Evolutionary conservation across 371 early-diverging fungal genomes (phyloP), one percentile per base, ranked within the genome.

Genomic region (Sporodiniella umbellata): DNA sequence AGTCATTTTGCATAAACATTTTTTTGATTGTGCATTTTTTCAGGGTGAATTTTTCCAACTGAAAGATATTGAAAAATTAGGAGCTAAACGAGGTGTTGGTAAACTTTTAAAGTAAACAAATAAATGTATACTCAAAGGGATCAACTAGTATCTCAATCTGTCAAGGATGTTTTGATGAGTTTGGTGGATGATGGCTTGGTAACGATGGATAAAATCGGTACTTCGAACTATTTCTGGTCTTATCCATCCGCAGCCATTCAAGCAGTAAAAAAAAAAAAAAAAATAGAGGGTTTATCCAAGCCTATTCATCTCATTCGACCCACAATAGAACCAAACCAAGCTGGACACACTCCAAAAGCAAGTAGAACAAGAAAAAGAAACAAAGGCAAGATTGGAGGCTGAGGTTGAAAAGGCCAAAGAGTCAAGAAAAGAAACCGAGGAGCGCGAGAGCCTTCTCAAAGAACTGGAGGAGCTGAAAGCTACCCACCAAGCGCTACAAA

Each of bases 41-140:
- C 58, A 83, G 82, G 72, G 75, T 38, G 81, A 83, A 25, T 85
- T 90, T 40, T 92, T 73, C 62, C 85, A 87, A 45, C 68, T 92
- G 3, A 92, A 94, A 68, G 99, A 99, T 47, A 61, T 99, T 12
- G 99, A 99, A 65, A 93, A 90, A 66, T 64, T 88, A 7, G 94
- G 87, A 0, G 83, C 90, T 3, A 95, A 95, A 64, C 93, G 91
- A 58, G 96, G 96, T 14, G 90, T 99, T 21, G 88, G 88, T 86
- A 74, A n/a, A n/a, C n/a, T n/a, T n/a, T n/a, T n/a, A n/a, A n/a
- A n/a, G n/a, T n/a, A n/a, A n/a, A n/a, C n/a, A n/a, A 25, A 54
- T 38, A 24, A 7, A 28, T 30, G 2, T 12, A 45, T 54, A 15
- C 3, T 18, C 22, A 47, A 38, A 33, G 4, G 14, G 3, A 1